Conservation (phyloP, 257 asterid genomes). For the Solanum neorickii region DNA sequence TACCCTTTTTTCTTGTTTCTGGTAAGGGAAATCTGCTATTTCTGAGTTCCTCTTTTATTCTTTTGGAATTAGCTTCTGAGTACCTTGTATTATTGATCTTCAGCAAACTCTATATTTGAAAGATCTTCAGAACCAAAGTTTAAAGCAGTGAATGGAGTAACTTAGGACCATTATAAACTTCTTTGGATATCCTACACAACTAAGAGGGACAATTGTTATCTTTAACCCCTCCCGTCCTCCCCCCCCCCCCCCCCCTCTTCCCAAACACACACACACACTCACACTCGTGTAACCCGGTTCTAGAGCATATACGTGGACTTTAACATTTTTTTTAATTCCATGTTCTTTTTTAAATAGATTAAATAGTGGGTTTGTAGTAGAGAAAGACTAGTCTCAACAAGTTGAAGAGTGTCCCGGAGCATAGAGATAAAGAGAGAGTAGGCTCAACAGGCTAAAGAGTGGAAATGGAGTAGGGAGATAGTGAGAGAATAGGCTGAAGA, state of each 20-base stretch:
- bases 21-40: slow-evolving; percentile 22
- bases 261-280: too few species aligned
- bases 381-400: neutral
- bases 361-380: neutral
- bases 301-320: neutral
- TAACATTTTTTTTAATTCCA: neutral
- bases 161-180: neutral
- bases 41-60: neutral
- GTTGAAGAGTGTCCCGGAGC: neutral
- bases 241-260: too few species aligned
- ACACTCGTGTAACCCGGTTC: neutral
- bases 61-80: neutral
- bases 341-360: neutral
- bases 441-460: neutral
- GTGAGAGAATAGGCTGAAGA: neutral
- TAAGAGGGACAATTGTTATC: neutral
- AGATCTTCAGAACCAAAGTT: neutral
- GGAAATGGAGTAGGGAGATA: neutral
- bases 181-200: neutral
- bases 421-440: neutral
- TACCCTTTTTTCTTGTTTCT: slow-evolving; percentile 85
- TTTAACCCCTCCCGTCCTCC: neutral
- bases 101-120: neutral
- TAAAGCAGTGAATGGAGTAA: neutral
- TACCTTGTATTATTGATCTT: neutral